Conservation (phyloP, 805 yeast genomes). For the Yueomyces sinensis region DNA sequence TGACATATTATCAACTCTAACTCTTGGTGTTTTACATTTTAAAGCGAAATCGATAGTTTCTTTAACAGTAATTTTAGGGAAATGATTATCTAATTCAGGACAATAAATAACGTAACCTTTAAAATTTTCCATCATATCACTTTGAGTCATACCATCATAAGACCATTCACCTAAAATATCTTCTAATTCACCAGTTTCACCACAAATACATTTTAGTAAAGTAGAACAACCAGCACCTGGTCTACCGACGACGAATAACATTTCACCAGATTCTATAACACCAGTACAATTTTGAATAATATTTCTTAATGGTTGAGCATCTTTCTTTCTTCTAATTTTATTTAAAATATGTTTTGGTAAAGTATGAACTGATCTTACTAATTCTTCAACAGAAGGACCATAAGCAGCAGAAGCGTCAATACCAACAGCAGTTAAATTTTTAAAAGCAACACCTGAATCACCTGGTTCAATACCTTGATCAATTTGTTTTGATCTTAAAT, state of each 20-base stretch:
- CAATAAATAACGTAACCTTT: conserved; percentile 38
- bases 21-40: conserved; percentile 34
- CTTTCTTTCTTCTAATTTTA: conserved; percentile 22
- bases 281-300: conserved; percentile 31
- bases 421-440: conserved; percentile 32
- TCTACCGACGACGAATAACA: conserved; percentile 40
- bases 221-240: conserved; percentile 61
- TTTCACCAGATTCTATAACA: conserved; percentile 35
- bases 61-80: conserved; percentile 38
- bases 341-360: conserved; percentile 15
- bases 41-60: conserved; percentile 39
- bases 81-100: conserved; percentile 38
- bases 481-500: conserved; percentile 26
- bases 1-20: conserved; percentile 31
- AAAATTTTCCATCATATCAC: conserved; percentile 33
- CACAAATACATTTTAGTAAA: conserved; percentile 33
- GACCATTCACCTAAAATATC: conserved; percentile 28
- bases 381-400: conserved; percentile 34
- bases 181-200: conserved; percentile 29
- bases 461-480: conserved; percentile 36
- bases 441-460: conserved; percentile 39
- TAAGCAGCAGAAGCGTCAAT: conserved; percentile 40
- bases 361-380: conserved; percentile 24
- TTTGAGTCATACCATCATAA: conserved; percentile 37
- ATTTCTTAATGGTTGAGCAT: conserved; percentile 22